Base-by-base conservation (phyloP, 2,329 filamentous ascomycete species). In the Pseudonectria buxi region DNA sequence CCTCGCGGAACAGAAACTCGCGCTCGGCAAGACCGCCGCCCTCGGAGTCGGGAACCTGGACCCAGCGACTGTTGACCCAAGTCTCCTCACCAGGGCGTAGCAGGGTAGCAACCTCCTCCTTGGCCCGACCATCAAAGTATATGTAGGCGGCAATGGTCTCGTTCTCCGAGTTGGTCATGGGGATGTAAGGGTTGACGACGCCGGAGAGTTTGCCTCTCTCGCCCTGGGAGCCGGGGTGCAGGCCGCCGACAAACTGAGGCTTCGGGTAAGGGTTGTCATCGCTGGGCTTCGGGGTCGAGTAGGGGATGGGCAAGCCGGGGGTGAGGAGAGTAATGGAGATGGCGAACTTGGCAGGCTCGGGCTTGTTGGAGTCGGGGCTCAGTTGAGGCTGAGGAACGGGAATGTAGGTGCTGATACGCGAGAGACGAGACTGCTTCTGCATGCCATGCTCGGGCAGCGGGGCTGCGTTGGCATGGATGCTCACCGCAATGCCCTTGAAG, bases 71-170 rank as follows among this genome's bases (percentile, higher is more conserved):
- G 56, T 96, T 98, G 15, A 98, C 94, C 92, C 92, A 98, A 2
- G 92, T 98, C 65, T 98, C 92, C 58, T 96, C 92, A 15, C 92
- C 90, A 10, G 89, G 83, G 36, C 92, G 76, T 34, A 98, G 70
- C 38, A 98, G 69, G 10, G 92, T 98, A 34, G 92, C 92, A 3
- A 98, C 94, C 65, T 98, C 92, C 59, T 98, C 92, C 61, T 98
- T 98, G 41, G 78, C 76, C 44, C 92, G 75, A 13, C 92, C 92
- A 62, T 98, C 92, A 56, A 98, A 98, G 67, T 98, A 98, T 51
- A 98, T 96, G 62, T 98, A 98, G 26, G 90, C 92, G 24, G 92
- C 92, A 51, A 98, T 90, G 11, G 92, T 98, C 67, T 98, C 92
- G 62, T 95, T 95, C 37, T 87, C 83, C 24, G 86, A 94, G 42